phyloP scores from a whole-genome alignment of 805 yeast genomes.

The Kodamaea fukazawae region DNA sequence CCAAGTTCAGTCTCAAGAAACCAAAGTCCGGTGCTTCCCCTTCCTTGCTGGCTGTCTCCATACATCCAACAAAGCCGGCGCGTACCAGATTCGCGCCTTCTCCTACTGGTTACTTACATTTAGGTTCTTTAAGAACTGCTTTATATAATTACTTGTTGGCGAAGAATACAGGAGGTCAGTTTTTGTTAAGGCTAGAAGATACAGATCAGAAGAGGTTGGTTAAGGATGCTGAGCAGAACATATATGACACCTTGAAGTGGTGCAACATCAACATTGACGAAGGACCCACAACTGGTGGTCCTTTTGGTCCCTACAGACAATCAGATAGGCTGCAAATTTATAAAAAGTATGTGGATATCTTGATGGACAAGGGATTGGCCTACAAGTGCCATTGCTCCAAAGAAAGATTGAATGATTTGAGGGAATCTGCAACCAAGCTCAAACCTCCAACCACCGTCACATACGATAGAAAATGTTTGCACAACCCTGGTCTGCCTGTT shows the following conservation, averaged over 20 bases:
- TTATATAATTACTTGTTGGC: conserved; percentile 85
- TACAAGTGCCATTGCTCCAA: conserved; percentile 86
- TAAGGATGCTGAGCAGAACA: conserved; percentile 76
- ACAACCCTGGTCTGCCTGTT: conserved; percentile 32
- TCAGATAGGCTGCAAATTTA: conserved; percentile 75
- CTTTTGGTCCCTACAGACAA: conserved; percentile 77
- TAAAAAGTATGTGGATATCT: conserved; percentile 49
- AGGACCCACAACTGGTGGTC: conserved; percentile 64
- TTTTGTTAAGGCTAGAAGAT: conserved; percentile 82
- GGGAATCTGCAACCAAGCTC: conserved; percentile 69
- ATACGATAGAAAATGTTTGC: conserved; percentile 79
- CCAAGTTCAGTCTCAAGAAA: conserved; percentile 8
- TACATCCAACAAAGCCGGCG: conserved; percentile 54
- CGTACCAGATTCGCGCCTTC: conserved; percentile 96
- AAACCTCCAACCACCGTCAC: conserved; percentile 90
- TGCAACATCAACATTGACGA: conserved; percentile 76
- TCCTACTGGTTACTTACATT: conserved; percentile 92
- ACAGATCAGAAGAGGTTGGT: conserved; percentile 84
- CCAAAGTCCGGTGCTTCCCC: background rate
- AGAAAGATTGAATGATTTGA: conserved; percentile 63
- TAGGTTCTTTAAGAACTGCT: conserved; percentile 93
- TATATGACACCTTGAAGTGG: conserved; percentile 76
- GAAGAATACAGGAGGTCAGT: conserved; percentile 72
- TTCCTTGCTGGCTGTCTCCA: conserved; percentile 10
- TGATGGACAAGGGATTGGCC: conserved; percentile 68